Base-by-base conservation (phyloP, 148 eudicot genomes). In the Rheum nobile region DNA sequence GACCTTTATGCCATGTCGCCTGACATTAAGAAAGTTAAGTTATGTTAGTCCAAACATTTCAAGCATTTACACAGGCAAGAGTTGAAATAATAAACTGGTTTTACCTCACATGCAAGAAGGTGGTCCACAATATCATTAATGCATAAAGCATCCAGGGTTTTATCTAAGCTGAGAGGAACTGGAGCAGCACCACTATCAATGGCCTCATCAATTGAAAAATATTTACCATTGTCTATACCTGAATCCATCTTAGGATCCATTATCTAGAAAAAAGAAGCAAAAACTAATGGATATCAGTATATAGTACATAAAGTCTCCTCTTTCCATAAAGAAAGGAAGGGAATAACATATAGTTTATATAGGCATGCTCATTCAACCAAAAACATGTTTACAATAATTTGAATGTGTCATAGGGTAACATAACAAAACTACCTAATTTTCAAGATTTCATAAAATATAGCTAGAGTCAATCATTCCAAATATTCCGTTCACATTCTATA, bases 241-340 rank as follows among this genome's bases (percentile, higher is more conserved):
- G 99, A 95, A 84, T 95, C 99, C 99, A 95, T 88, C 88, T 95
- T 95, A 38, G 99, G 99, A 82, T 95, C 99, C 99, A 95, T 95
- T 81, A 95, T 95, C 99, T 95, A 81, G 65, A 26, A 46, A 67
- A 77, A 57, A 61, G 31, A 12, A 35, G 37, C 43, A 29, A 34
- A 32, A 29, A 31, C 39, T 65, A 65, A 31, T 0, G 16, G 38
- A 31, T 6, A 65, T 65, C 39, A 65, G 39, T 65, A 28, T 10
- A 61, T 61, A 17, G 70, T 31, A 34, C 41, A 32, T 65, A 32
- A 65, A 31, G 39, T 32, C 57, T 57, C 67, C 29, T 54, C 29
- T 54, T 54, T 2, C 63, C 34, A 57, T 28, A 57, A 24, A 26
- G 67, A 28, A 11, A 11, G 21, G 12, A 57, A 57, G 34, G 67